Conservation (phyloP, 1,284 basidiomycete species). For the Tilletia horrida region DNA sequence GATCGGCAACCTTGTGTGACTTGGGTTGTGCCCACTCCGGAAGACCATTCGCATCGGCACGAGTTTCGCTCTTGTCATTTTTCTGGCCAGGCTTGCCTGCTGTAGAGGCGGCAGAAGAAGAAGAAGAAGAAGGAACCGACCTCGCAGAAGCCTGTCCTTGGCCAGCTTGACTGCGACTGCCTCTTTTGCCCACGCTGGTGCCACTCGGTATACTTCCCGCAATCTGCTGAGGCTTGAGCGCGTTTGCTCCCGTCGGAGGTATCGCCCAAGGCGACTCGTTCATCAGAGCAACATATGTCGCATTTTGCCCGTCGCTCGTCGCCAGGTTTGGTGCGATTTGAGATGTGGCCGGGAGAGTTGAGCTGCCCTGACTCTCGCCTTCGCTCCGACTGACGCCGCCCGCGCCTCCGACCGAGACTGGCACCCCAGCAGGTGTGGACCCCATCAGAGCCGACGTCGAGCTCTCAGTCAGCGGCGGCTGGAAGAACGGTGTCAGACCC, state of each 20-base stretch:
- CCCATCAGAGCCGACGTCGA: background rate
- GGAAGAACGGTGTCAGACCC: slow-evolving; percentile 4
- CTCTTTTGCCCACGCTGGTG: background rate
- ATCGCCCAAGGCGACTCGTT: slow-evolving; percentile 9
- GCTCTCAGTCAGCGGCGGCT: background rate
- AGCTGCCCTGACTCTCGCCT: background rate
- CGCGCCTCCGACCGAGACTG: background rate
- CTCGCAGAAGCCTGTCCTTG: background rate
- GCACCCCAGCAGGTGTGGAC: background rate
- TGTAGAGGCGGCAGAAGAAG: too few species aligned
- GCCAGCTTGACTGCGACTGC: background rate
- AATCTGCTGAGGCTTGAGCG: background rate
- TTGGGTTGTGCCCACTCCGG: too few species aligned
- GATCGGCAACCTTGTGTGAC: background rate
- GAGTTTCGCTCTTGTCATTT: too few species aligned
- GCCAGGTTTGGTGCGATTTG: background rate
- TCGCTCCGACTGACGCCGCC: background rate
- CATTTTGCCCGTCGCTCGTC: background rate
- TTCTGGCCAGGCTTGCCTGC: background rate
- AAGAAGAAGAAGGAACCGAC: too few species aligned
- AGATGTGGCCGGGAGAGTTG: background rate
- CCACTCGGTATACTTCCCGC: background rate
- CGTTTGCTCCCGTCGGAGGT: background rate
- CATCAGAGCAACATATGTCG: background rate
- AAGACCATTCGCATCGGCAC: too few species aligned